A percentile compares a stretch with the other conserved stretches of the same genome.
These are phyloP conservation scores for Phytophthora sp. DNA, from an alignment of 352 stramenopile species.

Conservation along the genomic window DNA sequence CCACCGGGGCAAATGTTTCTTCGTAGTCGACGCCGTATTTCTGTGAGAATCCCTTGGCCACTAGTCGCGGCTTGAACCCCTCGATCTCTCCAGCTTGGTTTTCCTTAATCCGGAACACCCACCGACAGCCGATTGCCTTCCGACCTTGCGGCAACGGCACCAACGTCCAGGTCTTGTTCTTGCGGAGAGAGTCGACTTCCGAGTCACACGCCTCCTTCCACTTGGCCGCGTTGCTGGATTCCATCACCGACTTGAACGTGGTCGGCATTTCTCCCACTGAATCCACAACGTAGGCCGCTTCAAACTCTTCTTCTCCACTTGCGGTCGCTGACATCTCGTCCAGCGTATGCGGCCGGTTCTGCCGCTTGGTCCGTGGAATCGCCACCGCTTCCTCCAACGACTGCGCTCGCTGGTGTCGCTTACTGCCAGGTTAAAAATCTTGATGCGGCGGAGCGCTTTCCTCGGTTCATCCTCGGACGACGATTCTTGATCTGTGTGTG, in stretches of 20 bases:
- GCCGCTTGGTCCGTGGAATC: background rate
- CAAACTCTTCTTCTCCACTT: background rate
- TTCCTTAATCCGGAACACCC: slow-evolving; percentile 16
- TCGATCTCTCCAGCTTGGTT: slow-evolving; percentile 20
- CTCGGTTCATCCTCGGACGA: background rate
- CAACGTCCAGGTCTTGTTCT: slow-evolving; percentile 16
- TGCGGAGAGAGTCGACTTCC: slow-evolving; percentile 11
- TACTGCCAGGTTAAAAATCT: background rate
- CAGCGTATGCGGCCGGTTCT: background rate
- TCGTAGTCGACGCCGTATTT: background rate
- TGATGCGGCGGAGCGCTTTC: background rate
- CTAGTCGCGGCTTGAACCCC: background rate
- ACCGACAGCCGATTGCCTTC: slow-evolving; percentile 11
- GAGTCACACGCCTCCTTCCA: slow-evolving; percentile 13
- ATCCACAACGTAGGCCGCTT: slow-evolving; percentile 17
- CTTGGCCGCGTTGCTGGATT: slow-evolving; percentile 13
- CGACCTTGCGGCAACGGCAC: slow-evolving; percentile 5
- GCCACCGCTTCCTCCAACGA: background rate
- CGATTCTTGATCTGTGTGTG: background rate
- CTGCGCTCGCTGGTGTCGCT: background rate
- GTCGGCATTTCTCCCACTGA: slow-evolving; percentile 26
- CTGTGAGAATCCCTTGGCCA: background rate
- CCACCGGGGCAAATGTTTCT: background rate
- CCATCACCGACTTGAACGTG: slow-evolving; percentile 19
- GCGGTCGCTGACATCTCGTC: background rate